phyloP scores from a whole-genome alignment of 306 rosid genomes.

The Cucumis hystrix region DNA sequence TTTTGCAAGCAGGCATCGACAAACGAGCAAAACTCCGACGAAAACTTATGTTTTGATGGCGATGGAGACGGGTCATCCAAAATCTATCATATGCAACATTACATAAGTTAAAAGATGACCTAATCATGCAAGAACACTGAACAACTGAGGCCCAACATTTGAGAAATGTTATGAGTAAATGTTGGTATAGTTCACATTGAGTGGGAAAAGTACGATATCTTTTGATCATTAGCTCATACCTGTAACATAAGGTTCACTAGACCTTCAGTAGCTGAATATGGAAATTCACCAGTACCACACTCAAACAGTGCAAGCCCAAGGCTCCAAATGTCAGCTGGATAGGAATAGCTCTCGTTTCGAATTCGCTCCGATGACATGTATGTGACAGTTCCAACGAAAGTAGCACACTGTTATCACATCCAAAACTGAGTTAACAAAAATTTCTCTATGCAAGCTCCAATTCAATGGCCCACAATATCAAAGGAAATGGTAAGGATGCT shows the following conservation, averaged over 20 bases:
- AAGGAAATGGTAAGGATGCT: background rate
- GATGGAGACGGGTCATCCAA: constrained; percentile 95
- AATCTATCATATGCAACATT: constrained; percentile 36
- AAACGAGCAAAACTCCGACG: constrained; percentile 84
- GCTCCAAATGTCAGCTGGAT: constrained; percentile 99
- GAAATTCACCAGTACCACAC: constrained; percentile 97
- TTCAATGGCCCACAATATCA: background rate
- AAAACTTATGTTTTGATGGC: constrained; percentile 63
- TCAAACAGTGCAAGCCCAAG: constrained; percentile 93
- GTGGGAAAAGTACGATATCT: background rate
- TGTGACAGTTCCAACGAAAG: constrained; percentile 92
- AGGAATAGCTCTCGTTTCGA: constrained; percentile 84
- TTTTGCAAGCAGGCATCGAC: constrained; percentile 83
- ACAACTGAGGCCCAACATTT: background rate
- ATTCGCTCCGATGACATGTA: constrained; percentile 99
- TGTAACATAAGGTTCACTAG: constrained; percentile 96
- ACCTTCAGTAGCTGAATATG: constrained; percentile 83
- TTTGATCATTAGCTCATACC: constrained; percentile 23
- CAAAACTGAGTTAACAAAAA: constrained; percentile 2
- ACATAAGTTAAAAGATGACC: background rate
- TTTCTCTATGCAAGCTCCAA: background rate
- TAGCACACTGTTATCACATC: constrained; percentile 58
- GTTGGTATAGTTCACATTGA: background rate
- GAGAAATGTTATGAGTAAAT: background rate
- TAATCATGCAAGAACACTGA: background rate